Evolutionary conservation across 2,329 filamentous ascomycete species (phyloP), one percentile per base, ranked within the genome.

Genomic region (Byssothecium circinans): DNA sequence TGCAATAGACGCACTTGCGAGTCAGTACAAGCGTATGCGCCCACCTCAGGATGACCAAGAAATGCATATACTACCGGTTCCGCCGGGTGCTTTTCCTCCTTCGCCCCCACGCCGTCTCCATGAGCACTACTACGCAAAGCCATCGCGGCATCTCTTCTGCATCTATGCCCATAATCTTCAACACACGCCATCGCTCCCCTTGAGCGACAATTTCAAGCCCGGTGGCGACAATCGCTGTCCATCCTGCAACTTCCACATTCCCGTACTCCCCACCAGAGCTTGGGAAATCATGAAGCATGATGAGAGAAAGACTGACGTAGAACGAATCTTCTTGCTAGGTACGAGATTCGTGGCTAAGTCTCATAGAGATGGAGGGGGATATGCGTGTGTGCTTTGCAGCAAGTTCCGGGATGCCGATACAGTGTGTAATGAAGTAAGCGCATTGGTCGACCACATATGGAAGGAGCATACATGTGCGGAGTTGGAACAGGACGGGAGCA

Each of bases 381-480:
- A 61, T 47, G 65, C 65, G 4, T 69, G 67, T 32, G 53, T 62
- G 10, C 45, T 69, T 15, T 69, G 67, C 33, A 60, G 56, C 3
- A 52, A 48, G 33, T 60, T 50, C 32, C 54, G 53, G 15, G 47
- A 60, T 7, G 54, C 49, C 20, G 67, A 69, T 46, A 69, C 65
- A 3, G 56, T 62, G 8, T 66, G 64, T 45, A 47, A 49, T 12
- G 53, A 55, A 14, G 42, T 63, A 3, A 47, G 34, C 8, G 57
- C 55, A n/a, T 36, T 69, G 25, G 60, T 69, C 46, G 65, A 68
- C 23, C 67, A 69, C 57, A 20, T 69, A 18, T 68, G 67, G 65
- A 54, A 54, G 29, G 65, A 69, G 29, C 67, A 69, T 53, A 49
- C 52, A 1, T 47, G 52, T 15, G 50, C 47, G 14, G 67, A 69